Base-by-base conservation (phyloP, 345 rosid species). In the Arabis hirsuta region DNA sequence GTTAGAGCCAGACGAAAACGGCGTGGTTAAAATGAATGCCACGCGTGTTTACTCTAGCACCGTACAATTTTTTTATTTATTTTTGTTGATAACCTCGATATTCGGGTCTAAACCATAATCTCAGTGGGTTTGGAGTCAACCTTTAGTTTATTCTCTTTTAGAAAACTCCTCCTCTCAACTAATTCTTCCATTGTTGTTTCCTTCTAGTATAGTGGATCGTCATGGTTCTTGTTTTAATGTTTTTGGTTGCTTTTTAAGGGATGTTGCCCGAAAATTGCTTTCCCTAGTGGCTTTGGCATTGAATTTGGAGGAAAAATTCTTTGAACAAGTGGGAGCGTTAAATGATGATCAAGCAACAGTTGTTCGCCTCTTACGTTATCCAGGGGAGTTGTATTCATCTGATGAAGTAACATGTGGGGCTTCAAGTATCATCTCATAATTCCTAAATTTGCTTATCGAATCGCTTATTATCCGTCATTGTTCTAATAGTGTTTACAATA, bases 261-360 rank as follows among this genome's bases (percentile, higher is more conserved):
- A 80, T 78, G 82, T 72, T 66, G 96, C 86, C 53, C 83, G 41
- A 56, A 80, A 65, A 75, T 42, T 87, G 65, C 52, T 85, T 69
- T 78, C 82, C 32, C 71, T 90, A 78, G 62, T 87, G 76, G 97
- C 97, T 34, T 12, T 89, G 81, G 95, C 96, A 50, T 55, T 94
- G 73, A 68, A 83, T 66, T 81, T 91, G 79, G 90, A 88, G 38
- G 85, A 85, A 45, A 76, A 83, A 70, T 83, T 81, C 79, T 91
- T 93, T 69, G 84, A 79, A 73, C 69, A 78, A 76, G 47, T 87
- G 9, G 96, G 92, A 65, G 94, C 89, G 12, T 60, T 81, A 81
- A 73, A 77, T 66, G 63, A 42, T 27, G 85, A 90, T 22, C 24
- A 22, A 32, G 38, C 62, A 12, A 42, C 77, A 13, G 64, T 80